Evolutionary conservation across 176 grass and related monocot genomes (phyloP).

Genomic region (Juncus inflexus): DNA sequence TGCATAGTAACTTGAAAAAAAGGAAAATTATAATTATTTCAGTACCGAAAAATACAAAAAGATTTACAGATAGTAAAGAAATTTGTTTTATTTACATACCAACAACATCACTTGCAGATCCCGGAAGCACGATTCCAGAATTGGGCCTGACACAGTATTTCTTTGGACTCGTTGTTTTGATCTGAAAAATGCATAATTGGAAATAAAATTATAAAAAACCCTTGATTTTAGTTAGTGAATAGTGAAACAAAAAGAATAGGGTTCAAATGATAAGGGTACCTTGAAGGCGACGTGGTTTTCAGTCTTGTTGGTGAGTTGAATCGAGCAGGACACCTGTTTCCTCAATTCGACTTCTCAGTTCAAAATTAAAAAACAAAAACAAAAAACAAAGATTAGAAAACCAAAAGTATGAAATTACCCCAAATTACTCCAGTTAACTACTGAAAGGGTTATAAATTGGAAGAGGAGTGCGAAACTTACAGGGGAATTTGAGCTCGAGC

Average conservation of each 20-base stretch:
- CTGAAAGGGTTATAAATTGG: background rate
- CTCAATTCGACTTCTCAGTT: conserved; percentile 56
- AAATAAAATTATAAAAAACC: conserved; percentile 14
- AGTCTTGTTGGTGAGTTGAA: conserved; percentile 63
- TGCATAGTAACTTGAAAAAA: conserved; percentile 73
- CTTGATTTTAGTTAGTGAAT: background rate
- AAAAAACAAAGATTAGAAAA: conserved; percentile 1
- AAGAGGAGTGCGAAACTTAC: conserved; percentile 34
- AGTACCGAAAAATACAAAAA: background rate
- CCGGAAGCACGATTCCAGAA: conserved; percentile 60
- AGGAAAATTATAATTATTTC: conserved; percentile 7
- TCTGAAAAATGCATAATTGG: conserved; percentile 37
- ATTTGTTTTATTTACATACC: conserved; percentile 30
- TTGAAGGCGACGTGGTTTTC: conserved; percentile 78
- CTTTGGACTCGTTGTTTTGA: conserved; percentile 95
- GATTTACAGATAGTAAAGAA: background rate
- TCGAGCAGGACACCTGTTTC: conserved; percentile 91
- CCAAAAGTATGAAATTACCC: background rate
- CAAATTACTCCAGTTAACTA: background rate
- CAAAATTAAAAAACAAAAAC: conserved; percentile 1
- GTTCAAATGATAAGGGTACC: conserved; percentile 26
- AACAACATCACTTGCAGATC: conserved; percentile 66
- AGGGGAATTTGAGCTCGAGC: conserved; percentile 62
- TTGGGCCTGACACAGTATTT: conserved; percentile 94
- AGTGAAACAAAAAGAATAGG: conserved; percentile 2